phyloP scores from a whole-genome alignment of 768 basidiomycete species.

The Agaricus blazei region DNA sequence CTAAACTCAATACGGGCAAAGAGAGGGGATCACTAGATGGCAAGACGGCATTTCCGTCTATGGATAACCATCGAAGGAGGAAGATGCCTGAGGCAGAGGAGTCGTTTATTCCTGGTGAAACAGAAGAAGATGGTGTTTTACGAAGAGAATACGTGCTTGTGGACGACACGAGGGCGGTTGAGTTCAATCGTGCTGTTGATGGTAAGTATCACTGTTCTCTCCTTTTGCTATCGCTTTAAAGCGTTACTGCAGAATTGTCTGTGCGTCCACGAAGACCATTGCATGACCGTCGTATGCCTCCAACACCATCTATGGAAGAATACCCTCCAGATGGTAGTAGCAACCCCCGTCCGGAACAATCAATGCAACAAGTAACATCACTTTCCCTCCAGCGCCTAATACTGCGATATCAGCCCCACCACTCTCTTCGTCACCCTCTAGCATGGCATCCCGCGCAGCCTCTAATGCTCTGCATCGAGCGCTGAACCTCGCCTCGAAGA shows the following conservation, averaged over 20 bases:
- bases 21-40: background rate
- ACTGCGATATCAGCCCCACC: slow-evolving; percentile 41
- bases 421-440: slow-evolving; percentile 62
- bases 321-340: slow-evolving; percentile 18
- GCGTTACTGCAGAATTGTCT: slow-evolving; percentile 51
- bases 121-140: slow-evolving; percentile 75
- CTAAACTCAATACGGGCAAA: slow-evolving; percentile 9
- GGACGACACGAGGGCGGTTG: slow-evolving; percentile 83
- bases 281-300: slow-evolving; percentile 48
- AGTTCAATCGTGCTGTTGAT: slow-evolving; percentile 89
- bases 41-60: slow-evolving; percentile 8
- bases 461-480: slow-evolving; percentile 77
- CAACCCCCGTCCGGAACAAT: slow-evolving; percentile 25
- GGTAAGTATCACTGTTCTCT: slow-evolving; percentile 40
- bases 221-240: background rate
- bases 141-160: slow-evolving; percentile 92
- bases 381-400: slow-evolving; percentile 63
- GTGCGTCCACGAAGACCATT: slow-evolving; percentile 54
- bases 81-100: slow-evolving; percentile 48
- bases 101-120: slow-evolving; percentile 76
- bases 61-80: slow-evolving; percentile 14
- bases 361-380: slow-evolving; percentile 43
- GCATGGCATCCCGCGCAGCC: slow-evolving; percentile 53
- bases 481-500: slow-evolving; percentile 75
- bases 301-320: slow-evolving; percentile 46